Percentiles rank a stretch among this genome's conserved stretches.
Conservation (phyloP, 441 rosid species). For the Aleurites moluccanus region DNA sequence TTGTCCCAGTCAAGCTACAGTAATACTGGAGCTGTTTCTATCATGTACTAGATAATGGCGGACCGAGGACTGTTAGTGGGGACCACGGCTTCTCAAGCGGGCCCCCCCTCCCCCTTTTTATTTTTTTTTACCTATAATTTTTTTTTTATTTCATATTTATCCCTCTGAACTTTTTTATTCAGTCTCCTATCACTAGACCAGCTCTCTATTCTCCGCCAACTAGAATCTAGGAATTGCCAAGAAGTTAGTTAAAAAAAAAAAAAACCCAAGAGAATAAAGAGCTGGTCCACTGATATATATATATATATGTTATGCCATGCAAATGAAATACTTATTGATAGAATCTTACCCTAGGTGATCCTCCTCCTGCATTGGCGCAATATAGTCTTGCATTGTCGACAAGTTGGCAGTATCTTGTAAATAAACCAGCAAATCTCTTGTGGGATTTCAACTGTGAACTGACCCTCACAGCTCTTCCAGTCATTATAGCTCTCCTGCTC, state of each 20-base stretch:
- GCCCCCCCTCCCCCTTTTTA: no score
- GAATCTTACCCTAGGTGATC: slow-evolving; percentile 59
- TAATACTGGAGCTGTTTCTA: not conserved
- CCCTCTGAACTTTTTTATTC: no score
- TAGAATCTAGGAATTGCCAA: not conserved
- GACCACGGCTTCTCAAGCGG: no score
- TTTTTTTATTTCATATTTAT: no score
- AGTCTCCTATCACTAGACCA: no score
- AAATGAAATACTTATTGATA: not conserved
- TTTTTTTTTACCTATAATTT: no score
- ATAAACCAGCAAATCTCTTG: slow-evolving; percentile 72
- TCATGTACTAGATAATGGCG: no score
- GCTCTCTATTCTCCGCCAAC: no score
- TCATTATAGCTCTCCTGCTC: slow-evolving; percentile 74
- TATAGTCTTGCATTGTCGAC: slow-evolving; percentile 79
- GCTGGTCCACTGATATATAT: no score
- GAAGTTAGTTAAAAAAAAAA: not conserved
- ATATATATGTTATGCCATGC: no score
- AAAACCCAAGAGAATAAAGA: not conserved
- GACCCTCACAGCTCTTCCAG: slow-evolving; percentile 77
- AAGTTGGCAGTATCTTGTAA: slow-evolving; percentile 59
- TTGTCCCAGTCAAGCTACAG: not conserved
- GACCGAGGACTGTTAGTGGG: no score
- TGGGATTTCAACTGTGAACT: slow-evolving; percentile 72
- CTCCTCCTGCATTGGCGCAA: slow-evolving; percentile 62